Percentiles rank a stretch among this genome's conserved stretches.
phyloP scores from a whole-genome alignment of 1,284 basidiomycete genomes.

The Blastosporella zonata region DNA sequence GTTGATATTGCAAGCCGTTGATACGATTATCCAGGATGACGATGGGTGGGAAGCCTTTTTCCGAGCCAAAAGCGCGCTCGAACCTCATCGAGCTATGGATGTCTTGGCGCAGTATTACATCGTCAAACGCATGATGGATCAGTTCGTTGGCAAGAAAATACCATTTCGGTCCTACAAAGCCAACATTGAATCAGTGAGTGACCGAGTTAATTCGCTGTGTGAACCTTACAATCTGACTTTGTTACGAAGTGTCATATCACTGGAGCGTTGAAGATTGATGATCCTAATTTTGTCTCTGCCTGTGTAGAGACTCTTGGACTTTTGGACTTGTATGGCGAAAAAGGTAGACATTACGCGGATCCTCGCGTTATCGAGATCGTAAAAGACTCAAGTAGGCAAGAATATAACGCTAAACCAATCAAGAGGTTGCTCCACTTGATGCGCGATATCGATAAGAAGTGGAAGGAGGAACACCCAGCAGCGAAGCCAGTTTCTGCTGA shows the following conservation, averaged over 20 bases:
- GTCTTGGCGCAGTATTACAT: constrained; percentile 46
- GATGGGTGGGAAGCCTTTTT: constrained; percentile 40
- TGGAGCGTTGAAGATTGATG: constrained; percentile 46
- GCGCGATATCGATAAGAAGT: constrained; percentile 40
- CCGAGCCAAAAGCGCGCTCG: constrained; percentile 34
- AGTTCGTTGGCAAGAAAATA: constrained; percentile 37
- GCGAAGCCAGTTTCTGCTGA: not conserved
- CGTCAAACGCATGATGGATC: constrained; percentile 41
- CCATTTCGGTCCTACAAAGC: constrained; percentile 33
- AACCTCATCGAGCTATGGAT: constrained; percentile 38
- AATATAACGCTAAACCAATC: constrained; percentile 40
- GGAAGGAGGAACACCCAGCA: constrained; percentile 27
- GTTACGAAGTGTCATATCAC: constrained; percentile 50
- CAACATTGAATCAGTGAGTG: constrained; percentile 35
- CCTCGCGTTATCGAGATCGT: constrained; percentile 47
- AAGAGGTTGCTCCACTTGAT: constrained; percentile 48
- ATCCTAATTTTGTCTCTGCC: constrained; percentile 40
- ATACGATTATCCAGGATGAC: constrained; percentile 38
- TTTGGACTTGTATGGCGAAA: constrained; percentile 52
- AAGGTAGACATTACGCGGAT: constrained; percentile 49
- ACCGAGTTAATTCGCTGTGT: not conserved
- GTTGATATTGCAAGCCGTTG: constrained; percentile 37
- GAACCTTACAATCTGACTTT: constrained; percentile 3
- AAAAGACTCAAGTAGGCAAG: constrained; percentile 38
- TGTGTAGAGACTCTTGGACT: constrained; percentile 52